These are phyloP conservation scores for Dacryopinax spathularia DNA, from an alignment of 768 basidiomycete genomes.

Conservation along the genomic window DNA sequence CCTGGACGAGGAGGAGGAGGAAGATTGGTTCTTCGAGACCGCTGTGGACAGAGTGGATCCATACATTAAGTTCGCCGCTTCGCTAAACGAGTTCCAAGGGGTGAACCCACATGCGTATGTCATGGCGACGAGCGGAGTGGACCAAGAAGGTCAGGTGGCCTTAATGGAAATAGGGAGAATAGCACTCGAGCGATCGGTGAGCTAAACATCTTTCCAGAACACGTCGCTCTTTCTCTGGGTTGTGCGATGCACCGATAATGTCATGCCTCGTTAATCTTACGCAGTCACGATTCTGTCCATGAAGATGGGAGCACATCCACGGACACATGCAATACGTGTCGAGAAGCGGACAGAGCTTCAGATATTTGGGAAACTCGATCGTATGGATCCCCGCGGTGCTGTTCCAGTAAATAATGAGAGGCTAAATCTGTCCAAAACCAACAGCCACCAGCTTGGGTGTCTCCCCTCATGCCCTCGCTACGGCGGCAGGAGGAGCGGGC, in stretches of 20 bases:
- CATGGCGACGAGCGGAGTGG: constrained; percentile 53
- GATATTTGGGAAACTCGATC: too few relatives aligned
- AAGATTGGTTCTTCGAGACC: constrained; percentile 55
- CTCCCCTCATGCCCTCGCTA: neutral
- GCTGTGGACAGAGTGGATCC: constrained; percentile 67
- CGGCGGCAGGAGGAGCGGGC: neutral
- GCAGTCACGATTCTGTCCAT: too few relatives aligned
- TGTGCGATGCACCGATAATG: too few relatives aligned
- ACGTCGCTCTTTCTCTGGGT: too few relatives aligned
- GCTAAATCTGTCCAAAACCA: too few relatives aligned
- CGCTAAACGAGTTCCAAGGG: constrained; percentile 51
- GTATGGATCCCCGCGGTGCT: too few relatives aligned
- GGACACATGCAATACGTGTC: too few relatives aligned
- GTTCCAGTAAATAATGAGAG: too few relatives aligned
- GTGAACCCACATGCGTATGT: constrained; percentile 56
- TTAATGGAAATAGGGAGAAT: constrained; percentile 75
- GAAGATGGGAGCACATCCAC: too few relatives aligned
- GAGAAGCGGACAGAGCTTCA: too few relatives aligned
- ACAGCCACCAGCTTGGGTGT: too few relatives aligned
- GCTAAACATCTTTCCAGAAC: neutral
- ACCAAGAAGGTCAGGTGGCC: constrained; percentile 60
- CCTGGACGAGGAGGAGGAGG: constrained; percentile 60
- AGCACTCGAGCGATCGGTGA: constrained; percentile 33
- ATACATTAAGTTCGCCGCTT: constrained; percentile 48
- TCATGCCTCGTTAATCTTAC: too few relatives aligned